Evolutionary conservation across 2,329 filamentous ascomycete species (phyloP), one percentile per base, ranked within the genome.

Genomic region (Cytospora mali): DNA sequence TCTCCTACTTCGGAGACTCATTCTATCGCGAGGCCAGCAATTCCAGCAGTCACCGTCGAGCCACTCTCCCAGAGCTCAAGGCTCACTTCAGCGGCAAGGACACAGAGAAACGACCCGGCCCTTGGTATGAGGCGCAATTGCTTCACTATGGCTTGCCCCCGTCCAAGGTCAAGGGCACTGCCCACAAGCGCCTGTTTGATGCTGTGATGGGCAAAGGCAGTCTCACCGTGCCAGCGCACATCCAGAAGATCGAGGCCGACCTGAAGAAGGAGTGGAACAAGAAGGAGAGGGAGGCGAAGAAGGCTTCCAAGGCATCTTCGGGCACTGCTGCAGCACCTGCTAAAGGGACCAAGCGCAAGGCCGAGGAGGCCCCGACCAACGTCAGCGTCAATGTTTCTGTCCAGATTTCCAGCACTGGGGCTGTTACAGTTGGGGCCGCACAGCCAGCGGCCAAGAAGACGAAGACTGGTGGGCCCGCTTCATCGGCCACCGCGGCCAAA

Each of bases 71-170:
- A 0, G 80, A 84, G 66, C 75, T 84, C 5, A 74, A 77, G 64
- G 71, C 75, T 2, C 75, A 80, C 54, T 80, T 83, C 65, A 77
- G 80, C 51, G 65, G 63, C 21, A 70, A 71, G 6, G 75, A 75
- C 46, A 75, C 66, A 42, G 73, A 74, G 28, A 83, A 87, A 67
- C 79, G 79, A 50, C 80, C 84, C 0, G 84, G 78, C 1, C 84
- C 88, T 66, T 89, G 82, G 81, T 88, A 85, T 62, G 80, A 85
- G 65, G 84, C 86, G 0, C 85, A 89, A 66, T 77, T 88, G 13
- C 72, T 86, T 4, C 86, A 89, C 72, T 88, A 88, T 72, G 85
- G 84, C 1, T 75, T 89, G 0, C 76, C 75, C 7, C 77, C 79
- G 0, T 84, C 83, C 21, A 85, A 84, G 68, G 78, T 79, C 51